Percentiles rank a stretch among this genome's conserved stretches.
phyloP scores from a whole-genome alignment of 306 rosid species.

The Mimosa bimucronata region DNA sequence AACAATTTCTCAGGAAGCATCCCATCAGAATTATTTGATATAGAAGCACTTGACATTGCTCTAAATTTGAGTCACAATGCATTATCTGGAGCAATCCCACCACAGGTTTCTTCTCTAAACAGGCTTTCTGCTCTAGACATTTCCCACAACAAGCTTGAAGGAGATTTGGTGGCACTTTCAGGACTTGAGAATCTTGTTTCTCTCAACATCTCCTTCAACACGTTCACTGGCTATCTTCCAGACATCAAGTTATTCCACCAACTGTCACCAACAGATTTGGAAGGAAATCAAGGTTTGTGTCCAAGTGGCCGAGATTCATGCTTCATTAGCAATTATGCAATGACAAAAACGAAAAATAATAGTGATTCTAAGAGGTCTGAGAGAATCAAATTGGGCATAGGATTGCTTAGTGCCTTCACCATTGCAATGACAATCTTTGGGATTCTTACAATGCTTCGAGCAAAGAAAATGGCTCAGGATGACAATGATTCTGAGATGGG shows the following conservation, averaged over 20 bases:
- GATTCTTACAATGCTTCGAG: constrained; percentile 49
- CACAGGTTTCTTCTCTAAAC: constrained; percentile 63
- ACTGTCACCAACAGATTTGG: constrained; percentile 59
- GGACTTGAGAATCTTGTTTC: constrained; percentile 80
- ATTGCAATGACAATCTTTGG: constrained; percentile 68
- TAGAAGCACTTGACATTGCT: constrained; percentile 79
- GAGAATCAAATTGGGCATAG: constrained; percentile 62
- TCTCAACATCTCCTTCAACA: constrained; percentile 80
- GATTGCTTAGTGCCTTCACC: constrained; percentile 58
- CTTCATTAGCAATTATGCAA: constrained; percentile 53
- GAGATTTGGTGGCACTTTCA: constrained; percentile 64
- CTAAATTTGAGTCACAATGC: constrained; percentile 75
- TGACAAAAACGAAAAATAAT: constrained; percentile 32
- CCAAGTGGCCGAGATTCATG: constrained; percentile 62
- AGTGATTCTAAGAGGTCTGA: constrained; percentile 45
- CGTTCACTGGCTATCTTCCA: constrained; percentile 74
- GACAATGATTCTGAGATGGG: constrained; percentile 77
- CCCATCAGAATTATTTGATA: constrained; percentile 62
- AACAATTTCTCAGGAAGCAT: constrained; percentile 70
- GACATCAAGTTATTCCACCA: constrained; percentile 77
- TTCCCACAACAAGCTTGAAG: constrained; percentile 74
- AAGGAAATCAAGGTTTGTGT: constrained; percentile 76
- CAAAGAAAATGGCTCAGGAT: constrained; percentile 53
- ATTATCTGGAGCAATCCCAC: constrained; percentile 66
- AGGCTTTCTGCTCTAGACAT: constrained; percentile 78